Evolutionary conservation across 78 protist species (phyloP), one percentile per base, ranked within the genome.

Genomic region (slime mould (Dictyostelium discoideum)): DNA sequence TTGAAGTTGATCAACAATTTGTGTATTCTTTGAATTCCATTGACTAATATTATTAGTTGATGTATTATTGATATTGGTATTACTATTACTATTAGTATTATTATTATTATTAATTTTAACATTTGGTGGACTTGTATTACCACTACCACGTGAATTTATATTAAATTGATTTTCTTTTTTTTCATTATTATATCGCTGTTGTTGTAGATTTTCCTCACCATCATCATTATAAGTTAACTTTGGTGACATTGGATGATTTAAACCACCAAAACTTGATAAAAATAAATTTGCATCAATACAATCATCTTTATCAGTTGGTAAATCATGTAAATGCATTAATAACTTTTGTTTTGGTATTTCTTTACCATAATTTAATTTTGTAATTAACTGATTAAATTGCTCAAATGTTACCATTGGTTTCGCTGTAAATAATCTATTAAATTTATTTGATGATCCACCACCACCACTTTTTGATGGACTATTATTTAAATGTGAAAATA

Each of bases 201-300:
- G 46, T 42, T 42, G n/a, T n/a, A n/a, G 46, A 5, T 42, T 3
- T 42, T 42, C 74, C 1, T 89, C 94, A 46, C 50, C 74, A 26
- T 42, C 44, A 9, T 50, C 88, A n/a, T 90, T 87, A 48, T 73
- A 82, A 20, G 77, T 73, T 65, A 90, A 37, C 60, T 90, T 90
- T 40, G 95, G 95, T 50, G 83, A 65, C 95, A 90, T 82, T 20
- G 95, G 95, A 83, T 90, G 95, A 72, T 90, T 82, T 29, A 90
- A 26, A 18, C 95, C 95, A 69, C 88, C 88, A 48, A 67, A 90
- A 24, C 86, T 24, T 5, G 81, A 46, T 10, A 90, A 14, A 72
- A 90, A 90, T 40, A 32, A 11, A 50, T 67, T 90, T 18, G 80
- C 86, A 44, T 90, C 95, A 7, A 90, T 50, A 26, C 89, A 90